Evolutionary conservation across 192 early-diverging fungal genomes (phyloP).

Genomic region (Coemansia reversa): DNA sequence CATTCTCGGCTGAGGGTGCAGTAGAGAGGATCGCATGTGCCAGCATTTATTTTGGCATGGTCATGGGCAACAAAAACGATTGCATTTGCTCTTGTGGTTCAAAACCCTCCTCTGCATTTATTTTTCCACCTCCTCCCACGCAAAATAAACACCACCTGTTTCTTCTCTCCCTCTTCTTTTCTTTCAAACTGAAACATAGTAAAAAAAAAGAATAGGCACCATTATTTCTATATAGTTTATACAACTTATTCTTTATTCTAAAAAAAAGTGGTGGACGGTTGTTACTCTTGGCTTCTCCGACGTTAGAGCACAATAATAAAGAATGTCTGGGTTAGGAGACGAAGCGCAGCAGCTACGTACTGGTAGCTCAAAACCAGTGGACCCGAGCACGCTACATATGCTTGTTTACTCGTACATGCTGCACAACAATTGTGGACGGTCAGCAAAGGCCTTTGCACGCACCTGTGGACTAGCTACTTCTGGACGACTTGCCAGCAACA

Average conservation of each 20-base stretch:
- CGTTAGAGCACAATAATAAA: no score
- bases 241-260: no score
- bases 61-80: no score
- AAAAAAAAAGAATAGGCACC: background rate
- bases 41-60: no score
- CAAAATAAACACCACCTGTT: no score
- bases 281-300: conserved; percentile 1
- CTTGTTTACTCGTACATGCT: conserved; percentile 49
- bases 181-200: background rate
- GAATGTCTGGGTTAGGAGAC: conserved; percentile 1
- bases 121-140: no score
- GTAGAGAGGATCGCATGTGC: no score
- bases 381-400: conserved; percentile 37
- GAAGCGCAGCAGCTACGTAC: conserved; percentile 5
- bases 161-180: conserved; percentile 6
- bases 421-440: conserved; percentile 48
- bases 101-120: background rate
- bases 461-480: conserved; percentile 34
- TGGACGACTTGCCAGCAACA: conserved; percentile 13
- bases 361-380: conserved; percentile 15
- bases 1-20: background rate
- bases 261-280: background rate
- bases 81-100: background rate
- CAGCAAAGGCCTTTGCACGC: conserved; percentile 47
- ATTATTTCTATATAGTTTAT: background rate